Conservation (phyloP, 176 grass and related monocot genomes). For the Aegilops sharonensis region DNA sequence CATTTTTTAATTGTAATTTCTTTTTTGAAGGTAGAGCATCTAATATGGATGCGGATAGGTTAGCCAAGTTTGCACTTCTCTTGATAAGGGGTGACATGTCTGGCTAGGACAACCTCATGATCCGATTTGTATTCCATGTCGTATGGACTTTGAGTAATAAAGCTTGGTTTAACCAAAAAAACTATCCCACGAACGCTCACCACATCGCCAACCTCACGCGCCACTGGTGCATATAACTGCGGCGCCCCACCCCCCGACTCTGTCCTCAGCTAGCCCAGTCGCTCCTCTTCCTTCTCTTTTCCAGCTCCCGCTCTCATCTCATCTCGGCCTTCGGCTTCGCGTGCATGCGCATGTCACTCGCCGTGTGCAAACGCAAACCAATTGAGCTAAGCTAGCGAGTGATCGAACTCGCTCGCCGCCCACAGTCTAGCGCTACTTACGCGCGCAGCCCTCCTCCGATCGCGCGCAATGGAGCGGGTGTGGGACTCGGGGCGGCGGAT, state of each 20-base stretch:
- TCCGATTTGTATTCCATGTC: too few species aligned
- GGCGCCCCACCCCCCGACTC: background rate
- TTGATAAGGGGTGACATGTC: too few species aligned
- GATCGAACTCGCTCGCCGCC: background rate
- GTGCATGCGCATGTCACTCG: background rate
- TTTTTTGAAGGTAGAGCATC: too few species aligned
- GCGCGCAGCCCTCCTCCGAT: background rate
- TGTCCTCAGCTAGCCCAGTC: background rate
- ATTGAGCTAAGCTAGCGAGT: background rate
- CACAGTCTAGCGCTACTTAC: too few species aligned
- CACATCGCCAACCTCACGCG: background rate
- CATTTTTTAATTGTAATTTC: too few species aligned
- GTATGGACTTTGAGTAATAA: too few species aligned
- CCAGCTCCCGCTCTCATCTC: background rate
- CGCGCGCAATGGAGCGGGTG: constrained; percentile 60
- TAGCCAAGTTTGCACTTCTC: too few species aligned
- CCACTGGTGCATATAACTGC: background rate
- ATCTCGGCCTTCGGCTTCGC: background rate
- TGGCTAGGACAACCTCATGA: too few species aligned
- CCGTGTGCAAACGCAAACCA: background rate
- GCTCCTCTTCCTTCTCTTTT: background rate
- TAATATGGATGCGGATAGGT: too few species aligned
- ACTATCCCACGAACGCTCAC: too few species aligned
- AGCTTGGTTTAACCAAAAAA: too few species aligned
- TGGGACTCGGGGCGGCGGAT: constrained; percentile 76